Conservation (phyloP, 2,329 filamentous ascomycete genomes). For the Dryadomyces sulphureus region DNA sequence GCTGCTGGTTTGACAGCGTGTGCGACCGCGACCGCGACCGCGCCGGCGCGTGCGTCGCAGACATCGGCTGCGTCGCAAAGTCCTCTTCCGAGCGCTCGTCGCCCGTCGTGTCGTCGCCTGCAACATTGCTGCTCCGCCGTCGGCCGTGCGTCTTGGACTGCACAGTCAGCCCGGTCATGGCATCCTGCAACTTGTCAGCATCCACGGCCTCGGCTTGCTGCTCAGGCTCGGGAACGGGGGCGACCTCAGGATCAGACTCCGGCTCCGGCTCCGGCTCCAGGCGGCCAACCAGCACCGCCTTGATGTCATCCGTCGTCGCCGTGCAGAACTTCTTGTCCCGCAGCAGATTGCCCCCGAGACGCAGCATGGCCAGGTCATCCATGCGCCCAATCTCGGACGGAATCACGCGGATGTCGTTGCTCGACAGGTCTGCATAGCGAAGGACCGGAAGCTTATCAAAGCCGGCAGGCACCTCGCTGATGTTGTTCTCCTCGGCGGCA, state of each 20-base stretch:
- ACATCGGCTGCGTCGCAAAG: conserved; percentile 43
- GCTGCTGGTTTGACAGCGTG: conserved; percentile 29
- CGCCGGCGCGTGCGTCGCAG: conserved; percentile 32
- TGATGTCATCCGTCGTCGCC: conserved; percentile 68
- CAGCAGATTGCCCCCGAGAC: conserved; percentile 78
- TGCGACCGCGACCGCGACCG: conserved; percentile 34
- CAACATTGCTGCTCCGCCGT: conserved; percentile 1
- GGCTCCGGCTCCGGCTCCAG: conserved; percentile 39
- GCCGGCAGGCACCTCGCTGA: conserved; percentile 61
- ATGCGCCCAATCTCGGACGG: conserved; percentile 68
- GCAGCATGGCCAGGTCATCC: conserved; percentile 60
- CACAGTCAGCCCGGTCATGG: conserved; percentile 5
- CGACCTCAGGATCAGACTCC: conserved; percentile 4
- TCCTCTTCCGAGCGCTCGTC: conserved; percentile 38
- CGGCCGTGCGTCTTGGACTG: background rate
- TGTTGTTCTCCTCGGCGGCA: conserved; percentile 66
- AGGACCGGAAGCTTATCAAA: conserved; percentile 54
- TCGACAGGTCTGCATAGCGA: conserved; percentile 66
- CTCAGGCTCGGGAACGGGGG: background rate
- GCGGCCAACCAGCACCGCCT: conserved; percentile 53
- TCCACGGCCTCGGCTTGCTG: background rate
- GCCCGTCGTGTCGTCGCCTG: conserved; percentile 20
- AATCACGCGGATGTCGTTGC: conserved; percentile 66
- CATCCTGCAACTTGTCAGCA: conserved; percentile 5
- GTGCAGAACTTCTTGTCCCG: conserved; percentile 75